A percentile compares a stretch with the other conserved stretches of the same genome.
phyloP scores from a whole-genome alignment of 1,139 yeast species.

The Geotrichum candidum region DNA sequence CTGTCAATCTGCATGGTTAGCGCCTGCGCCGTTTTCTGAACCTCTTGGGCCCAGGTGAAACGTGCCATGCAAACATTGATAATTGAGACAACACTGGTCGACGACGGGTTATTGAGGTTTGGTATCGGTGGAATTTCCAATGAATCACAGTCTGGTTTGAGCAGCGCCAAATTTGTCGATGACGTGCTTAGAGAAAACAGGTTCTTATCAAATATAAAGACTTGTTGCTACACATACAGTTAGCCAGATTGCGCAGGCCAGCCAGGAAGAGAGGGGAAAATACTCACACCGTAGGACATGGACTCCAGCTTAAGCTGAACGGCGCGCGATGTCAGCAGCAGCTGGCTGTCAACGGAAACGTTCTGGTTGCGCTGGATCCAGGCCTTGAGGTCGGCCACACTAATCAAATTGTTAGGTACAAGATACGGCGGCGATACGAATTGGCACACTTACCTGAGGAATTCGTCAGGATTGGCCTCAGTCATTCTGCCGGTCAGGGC shows the following conservation, averaged over 20 bases:
- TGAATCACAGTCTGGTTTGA: slow-evolving; percentile 7
- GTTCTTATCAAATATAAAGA: slow-evolving; percentile 16
- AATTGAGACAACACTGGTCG: slow-evolving; percentile 16
- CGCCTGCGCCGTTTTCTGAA: slow-evolving; percentile 11
- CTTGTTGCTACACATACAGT: slow-evolving; percentile 14
- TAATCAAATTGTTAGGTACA: not conserved
- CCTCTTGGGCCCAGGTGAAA: slow-evolving; percentile 17
- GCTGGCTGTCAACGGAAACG: slow-evolving; percentile 27
- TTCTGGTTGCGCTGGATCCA: slow-evolving; percentile 20
- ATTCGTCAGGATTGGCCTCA: slow-evolving; percentile 23
- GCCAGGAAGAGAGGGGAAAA: not conserved
- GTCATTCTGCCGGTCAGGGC: slow-evolving; percentile 23
- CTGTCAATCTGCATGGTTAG: slow-evolving; percentile 15
- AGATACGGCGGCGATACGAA: not conserved
- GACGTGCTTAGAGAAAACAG: slow-evolving; percentile 10
- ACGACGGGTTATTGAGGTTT: slow-evolving; percentile 8
- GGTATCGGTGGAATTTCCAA: slow-evolving; percentile 11
- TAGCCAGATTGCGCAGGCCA: not conserved
- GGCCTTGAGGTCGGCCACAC: slow-evolving; percentile 23
- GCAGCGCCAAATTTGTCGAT: slow-evolving; percentile 14
- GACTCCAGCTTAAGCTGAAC: slow-evolving; percentile 30
- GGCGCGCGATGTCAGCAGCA: slow-evolving; percentile 30
- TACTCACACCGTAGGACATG: slow-evolving; percentile 25
- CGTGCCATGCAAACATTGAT: slow-evolving; percentile 17
- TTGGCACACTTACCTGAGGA: slow-evolving; percentile 22